A percentile compares a stretch with the other conserved stretches of the same genome.
Conservation (phyloP, 2,329 filamentous ascomycete species). For the Monilinia laxa region DNA sequence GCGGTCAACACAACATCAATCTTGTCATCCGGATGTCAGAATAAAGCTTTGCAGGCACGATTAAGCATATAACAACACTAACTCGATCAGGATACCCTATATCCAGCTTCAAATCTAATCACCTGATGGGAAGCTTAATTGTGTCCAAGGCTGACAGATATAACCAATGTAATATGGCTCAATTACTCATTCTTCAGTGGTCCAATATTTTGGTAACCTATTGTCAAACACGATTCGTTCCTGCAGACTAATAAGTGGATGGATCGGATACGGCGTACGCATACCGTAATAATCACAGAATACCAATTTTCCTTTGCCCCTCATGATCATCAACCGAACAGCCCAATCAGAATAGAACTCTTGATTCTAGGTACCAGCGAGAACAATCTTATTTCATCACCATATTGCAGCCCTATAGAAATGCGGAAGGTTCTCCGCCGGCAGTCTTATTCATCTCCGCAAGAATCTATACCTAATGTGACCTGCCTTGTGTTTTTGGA, state of each 20-base stretch:
- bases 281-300: not conserved
- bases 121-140: slow-evolving; percentile 7
- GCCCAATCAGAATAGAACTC: not conserved
- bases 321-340: not conserved
- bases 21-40: slow-evolving; percentile 11
- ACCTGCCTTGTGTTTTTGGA: not conserved
- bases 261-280: not conserved
- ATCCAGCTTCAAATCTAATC: not conserved
- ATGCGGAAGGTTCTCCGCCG: not conserved
- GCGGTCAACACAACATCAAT: not conserved
- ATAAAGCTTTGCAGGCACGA: slow-evolving; percentile 2
- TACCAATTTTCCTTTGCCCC: not conserved
- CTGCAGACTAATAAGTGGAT: not conserved
- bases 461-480: not conserved
- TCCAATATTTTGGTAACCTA: not conserved
- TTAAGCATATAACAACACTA: not conserved
- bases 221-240: not conserved
- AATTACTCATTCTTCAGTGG: not conserved
- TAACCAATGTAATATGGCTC: not conserved
- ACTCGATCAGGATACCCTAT: not conserved
- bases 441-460: not conserved
- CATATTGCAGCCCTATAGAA: slow-evolving; percentile 5
- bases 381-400: not conserved
- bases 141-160: not conserved
- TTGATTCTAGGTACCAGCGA: not conserved